phyloP scores from a whole-genome alignment of 805 yeast species.

The Huiozyma naganishii region DNA sequence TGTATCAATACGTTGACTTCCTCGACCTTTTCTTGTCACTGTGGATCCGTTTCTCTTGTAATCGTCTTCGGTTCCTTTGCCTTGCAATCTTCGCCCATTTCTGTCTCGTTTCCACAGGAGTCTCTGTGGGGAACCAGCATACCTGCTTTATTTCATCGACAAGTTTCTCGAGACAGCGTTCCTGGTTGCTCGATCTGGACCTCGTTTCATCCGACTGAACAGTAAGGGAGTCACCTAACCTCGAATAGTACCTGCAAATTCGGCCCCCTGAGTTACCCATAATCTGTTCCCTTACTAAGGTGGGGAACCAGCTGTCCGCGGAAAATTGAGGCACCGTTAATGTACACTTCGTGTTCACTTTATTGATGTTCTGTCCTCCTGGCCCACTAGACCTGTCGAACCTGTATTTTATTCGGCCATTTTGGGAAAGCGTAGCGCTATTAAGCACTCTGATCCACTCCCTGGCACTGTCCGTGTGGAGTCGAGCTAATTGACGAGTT shows the following conservation, averaged over 20 bases:
- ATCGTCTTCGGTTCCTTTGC: slow-evolving; percentile 27
- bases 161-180: slow-evolving; percentile 51
- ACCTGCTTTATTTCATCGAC: slow-evolving; percentile 38
- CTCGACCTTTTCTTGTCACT: slow-evolving; percentile 32
- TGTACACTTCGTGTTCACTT: slow-evolving; percentile 52
- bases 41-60: slow-evolving; percentile 28
- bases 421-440: slow-evolving; percentile 21
- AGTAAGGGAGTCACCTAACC: slow-evolving; percentile 40
- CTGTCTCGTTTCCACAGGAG: slow-evolving; percentile 33
- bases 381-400: slow-evolving; percentile 61
- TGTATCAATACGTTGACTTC: slow-evolving; percentile 1
- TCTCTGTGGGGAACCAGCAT: slow-evolving; percentile 39
- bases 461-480: slow-evolving; percentile 5
- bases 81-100: slow-evolving; percentile 39
- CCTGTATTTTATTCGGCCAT: slow-evolving; percentile 11
- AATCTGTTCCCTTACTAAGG: slow-evolving; percentile 33
- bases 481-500: not conserved
- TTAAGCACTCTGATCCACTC: slow-evolving; percentile 36
- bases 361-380: slow-evolving; percentile 83
- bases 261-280: slow-evolving; percentile 9
- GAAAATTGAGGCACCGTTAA: slow-evolving; percentile 40
- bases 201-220: slow-evolving; percentile 53
- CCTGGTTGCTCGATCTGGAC: slow-evolving; percentile 45
- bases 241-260: slow-evolving; percentile 44
- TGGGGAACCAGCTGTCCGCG: slow-evolving; percentile 49